Conservation (phyloP, 257 asterid genomes). For the Solanum verrucosum region DNA sequence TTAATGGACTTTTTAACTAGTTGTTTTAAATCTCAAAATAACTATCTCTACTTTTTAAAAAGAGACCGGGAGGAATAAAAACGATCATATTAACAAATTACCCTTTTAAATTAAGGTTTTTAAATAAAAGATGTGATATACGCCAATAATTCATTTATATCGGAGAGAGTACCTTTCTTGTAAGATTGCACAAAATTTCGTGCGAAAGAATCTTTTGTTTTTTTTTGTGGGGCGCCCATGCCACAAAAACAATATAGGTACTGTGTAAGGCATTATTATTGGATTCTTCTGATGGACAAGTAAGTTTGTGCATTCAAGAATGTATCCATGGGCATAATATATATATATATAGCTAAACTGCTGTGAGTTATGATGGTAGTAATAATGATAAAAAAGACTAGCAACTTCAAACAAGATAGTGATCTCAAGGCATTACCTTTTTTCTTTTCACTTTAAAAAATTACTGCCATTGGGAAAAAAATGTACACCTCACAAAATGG, state of each 20-base stretch:
- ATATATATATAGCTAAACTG: not conserved
- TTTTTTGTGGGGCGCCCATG: not conserved
- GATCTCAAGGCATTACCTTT: constrained; percentile 2
- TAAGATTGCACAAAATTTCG: not conserved
- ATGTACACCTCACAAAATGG: not conserved
- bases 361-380: not conserved
- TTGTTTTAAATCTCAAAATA: too few relatives aligned
- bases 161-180: not conserved
- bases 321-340: not conserved
- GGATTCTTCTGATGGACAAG: not conserved
- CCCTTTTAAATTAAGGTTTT: not conserved
- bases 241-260: not conserved
- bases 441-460: constrained; percentile 4
- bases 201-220: not conserved
- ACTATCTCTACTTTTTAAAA: not conserved
- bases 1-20: not conserved
- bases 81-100: too few relatives aligned
- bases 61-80: not conserved
- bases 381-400: constrained; percentile 12
- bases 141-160: not conserved
- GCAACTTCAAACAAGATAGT: constrained; percentile 7
- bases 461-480: not conserved
- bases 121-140: too few relatives aligned
- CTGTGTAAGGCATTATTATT: not conserved
- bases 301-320: not conserved